Evolutionary conservation across 1,139 yeast species (phyloP).

Genomic region (Yamadazyma buinensis): DNA sequence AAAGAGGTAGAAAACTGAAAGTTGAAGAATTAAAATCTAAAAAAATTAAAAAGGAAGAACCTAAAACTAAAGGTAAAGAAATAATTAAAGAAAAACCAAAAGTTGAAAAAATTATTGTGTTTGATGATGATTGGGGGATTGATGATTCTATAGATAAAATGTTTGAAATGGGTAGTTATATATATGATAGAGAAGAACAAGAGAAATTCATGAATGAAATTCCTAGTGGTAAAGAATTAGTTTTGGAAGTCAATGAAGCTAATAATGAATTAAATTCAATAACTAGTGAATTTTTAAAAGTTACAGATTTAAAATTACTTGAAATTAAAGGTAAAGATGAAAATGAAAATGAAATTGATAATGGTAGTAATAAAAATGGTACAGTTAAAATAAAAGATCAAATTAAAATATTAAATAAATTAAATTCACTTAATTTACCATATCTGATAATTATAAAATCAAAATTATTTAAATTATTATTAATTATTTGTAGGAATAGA

Average conservation of each 20-base stretch:
- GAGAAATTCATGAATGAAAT: conserved; percentile 20
- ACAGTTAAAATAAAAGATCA: conserved; percentile 3
- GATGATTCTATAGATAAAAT: conserved; percentile 26
- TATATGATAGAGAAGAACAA: conserved; percentile 34
- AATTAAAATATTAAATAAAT: conserved; percentile 16
- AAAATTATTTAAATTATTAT: conserved; percentile 27
- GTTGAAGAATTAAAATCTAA: conserved; percentile 11
- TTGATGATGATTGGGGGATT: conserved; percentile 46
- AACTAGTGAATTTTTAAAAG: conserved; percentile 16
- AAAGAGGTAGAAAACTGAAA: conserved; percentile 9
- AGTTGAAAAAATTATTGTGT: background rate
- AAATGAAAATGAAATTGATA: background rate
- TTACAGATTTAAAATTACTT: background rate
- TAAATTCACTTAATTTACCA: conserved; percentile 24
- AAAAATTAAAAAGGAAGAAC: conserved; percentile 8
- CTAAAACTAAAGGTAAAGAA: conserved; percentile 16
- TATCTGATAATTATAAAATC: conserved; percentile 28
- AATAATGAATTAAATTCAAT: conserved; percentile 19
- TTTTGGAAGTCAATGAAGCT: conserved; percentile 14
- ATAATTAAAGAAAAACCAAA: background rate
- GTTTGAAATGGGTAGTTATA: conserved; percentile 28
- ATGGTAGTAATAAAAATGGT: background rate
- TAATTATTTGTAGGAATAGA: conserved; percentile 27
- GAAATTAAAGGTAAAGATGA: background rate
- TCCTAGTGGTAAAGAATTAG: conserved; percentile 22